Base-by-base conservation (phyloP, 2,329 filamentous ascomycete genomes). In the Fusarium sp. region DNA sequence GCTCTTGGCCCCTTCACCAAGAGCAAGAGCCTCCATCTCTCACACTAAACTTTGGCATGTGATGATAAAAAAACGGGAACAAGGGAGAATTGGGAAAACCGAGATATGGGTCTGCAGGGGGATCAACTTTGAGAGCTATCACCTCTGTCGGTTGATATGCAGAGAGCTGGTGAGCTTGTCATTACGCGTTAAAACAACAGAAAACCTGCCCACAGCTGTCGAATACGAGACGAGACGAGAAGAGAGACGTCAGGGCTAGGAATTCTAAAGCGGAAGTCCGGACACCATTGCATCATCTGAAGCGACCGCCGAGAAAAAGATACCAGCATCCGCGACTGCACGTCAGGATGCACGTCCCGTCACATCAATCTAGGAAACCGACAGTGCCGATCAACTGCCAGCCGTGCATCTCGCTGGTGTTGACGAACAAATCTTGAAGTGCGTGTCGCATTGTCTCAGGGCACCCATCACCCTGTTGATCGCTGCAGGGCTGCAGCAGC, bases 381-480 rank as follows among this genome's bases (percentile, higher is more conserved):
- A 38, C 63, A 38, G 15, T n/a, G 72, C 40, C 47, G 72, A 75
- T 75, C 72, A 75, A 73, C 69, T 74, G 72, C 72, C 72, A 75
- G 54, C 27, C 59, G 25, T 75, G 72, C 69, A 74, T 69, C 22
- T 50, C 50, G 37, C 47, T 63, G 22, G 8, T 27, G 70, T 60
- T 63, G 54, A 30, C 25, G 25, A 30, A 15, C 4, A 15, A 52
- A 52, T 52, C 47, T 52, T 63, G 62, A 50, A 50, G 27, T 74
- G 68, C 52, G 62, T n/a, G 38, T 64, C 50, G 47, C 54, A 50
- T 32, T 40, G 22, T 22, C 25, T 27, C 40, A 63, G 59, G 54
- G 66, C 35, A 69, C 47, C 54, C 65, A 40, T 47, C 60, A 52
- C 59, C 65, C 61, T 57, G 47, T 57, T 43, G 72, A 74, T 74